Conservation (phyloP, 495 filamentous ascomycete species). For the Talaromyces trachyspermus region DNA sequence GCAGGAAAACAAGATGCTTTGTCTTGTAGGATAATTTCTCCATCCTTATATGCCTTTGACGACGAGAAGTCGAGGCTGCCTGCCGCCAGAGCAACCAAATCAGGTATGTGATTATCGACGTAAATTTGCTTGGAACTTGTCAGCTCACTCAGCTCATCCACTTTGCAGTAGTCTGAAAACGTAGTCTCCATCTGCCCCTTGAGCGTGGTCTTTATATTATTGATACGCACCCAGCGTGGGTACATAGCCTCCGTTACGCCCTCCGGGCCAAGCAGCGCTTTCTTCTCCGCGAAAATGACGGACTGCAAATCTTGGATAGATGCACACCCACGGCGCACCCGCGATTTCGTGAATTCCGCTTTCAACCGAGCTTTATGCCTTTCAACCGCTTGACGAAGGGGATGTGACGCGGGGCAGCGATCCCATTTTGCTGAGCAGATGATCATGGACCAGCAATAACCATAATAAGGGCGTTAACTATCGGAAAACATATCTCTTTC, state of each 20-base stretch:
- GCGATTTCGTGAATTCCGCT: slow-evolving; percentile 73
- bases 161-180: slow-evolving; percentile 50
- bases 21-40: slow-evolving; percentile 84
- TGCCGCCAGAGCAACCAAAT: slow-evolving; percentile 72
- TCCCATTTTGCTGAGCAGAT: slow-evolving; percentile 73
- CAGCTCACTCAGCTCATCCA: slow-evolving; percentile 39
- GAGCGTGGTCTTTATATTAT: slow-evolving; percentile 63
- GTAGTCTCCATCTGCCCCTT: slow-evolving; percentile 62
- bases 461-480: slow-evolving; percentile 77
- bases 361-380: slow-evolving; percentile 72
- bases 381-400: slow-evolving; percentile 63
- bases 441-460: slow-evolving; percentile 79
- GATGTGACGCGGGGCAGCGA: slow-evolving; percentile 69
- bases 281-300: slow-evolving; percentile 38
- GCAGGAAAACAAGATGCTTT: slow-evolving; percentile 96
- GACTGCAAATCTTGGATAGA: slow-evolving; percentile 56
- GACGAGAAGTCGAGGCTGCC: slow-evolving; percentile 53
- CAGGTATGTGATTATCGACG: slow-evolving; percentile 71
- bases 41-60: slow-evolving; percentile 61
- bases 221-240: slow-evolving; percentile 87
- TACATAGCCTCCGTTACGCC: slow-evolving; percentile 29
- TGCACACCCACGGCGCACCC: slow-evolving; percentile 60
- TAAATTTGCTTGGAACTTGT: slow-evolving; percentile 34
- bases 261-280: slow-evolving; percentile 13
- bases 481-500: slow-evolving; percentile 16